phyloP scores from a whole-genome alignment of 192 early-diverging fungal genomes.

The Entomortierella lignicola region DNA sequence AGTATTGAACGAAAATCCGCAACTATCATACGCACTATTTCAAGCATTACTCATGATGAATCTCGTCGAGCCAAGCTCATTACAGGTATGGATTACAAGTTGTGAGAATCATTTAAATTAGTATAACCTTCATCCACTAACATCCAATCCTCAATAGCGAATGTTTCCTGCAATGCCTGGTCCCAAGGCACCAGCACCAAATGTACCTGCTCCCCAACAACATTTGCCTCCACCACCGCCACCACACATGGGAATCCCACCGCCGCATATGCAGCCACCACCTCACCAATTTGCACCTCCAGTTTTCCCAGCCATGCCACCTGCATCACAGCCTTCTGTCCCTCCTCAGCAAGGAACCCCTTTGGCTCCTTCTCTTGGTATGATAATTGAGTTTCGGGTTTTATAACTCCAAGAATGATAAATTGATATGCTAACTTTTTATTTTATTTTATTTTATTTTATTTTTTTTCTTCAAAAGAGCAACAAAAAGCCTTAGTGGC shows the following conservation, averaged over 20 bases:
- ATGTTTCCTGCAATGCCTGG: conserved; percentile 53
- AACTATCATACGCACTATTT: conserved; percentile 85
- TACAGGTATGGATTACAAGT: conserved; percentile 54
- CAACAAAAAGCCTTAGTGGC: conserved; percentile 81
- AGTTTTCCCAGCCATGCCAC: conserved; percentile 21
- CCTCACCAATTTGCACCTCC: conserved; percentile 32
- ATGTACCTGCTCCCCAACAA: conserved; percentile 35
- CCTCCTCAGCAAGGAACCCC: conserved; percentile 8
- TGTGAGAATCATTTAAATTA: neutral
- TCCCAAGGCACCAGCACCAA: conserved; percentile 5
- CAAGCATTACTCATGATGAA: conserved; percentile 85
- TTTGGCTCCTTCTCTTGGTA: conserved; percentile 26
- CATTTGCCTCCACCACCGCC: conserved; percentile 39
- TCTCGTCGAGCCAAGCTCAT: conserved; percentile 74
- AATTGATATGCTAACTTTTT: neutral
- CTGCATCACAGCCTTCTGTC: conserved; percentile 10
- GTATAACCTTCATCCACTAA: too few species aligned
- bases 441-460: neutral
- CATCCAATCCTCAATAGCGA: conserved; percentile 16
- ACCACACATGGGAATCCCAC: conserved; percentile 33
- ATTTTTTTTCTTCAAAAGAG: conserved; percentile 43
- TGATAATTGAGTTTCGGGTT: neutral
- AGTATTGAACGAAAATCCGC: conserved; percentile 81
- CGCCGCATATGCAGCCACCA: conserved; percentile 38
- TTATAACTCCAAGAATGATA: too few species aligned